phyloP scores from a whole-genome alignment of 2,329 filamentous ascomycete species.

The Ophiocordyceps camponoti-leonardi region DNA sequence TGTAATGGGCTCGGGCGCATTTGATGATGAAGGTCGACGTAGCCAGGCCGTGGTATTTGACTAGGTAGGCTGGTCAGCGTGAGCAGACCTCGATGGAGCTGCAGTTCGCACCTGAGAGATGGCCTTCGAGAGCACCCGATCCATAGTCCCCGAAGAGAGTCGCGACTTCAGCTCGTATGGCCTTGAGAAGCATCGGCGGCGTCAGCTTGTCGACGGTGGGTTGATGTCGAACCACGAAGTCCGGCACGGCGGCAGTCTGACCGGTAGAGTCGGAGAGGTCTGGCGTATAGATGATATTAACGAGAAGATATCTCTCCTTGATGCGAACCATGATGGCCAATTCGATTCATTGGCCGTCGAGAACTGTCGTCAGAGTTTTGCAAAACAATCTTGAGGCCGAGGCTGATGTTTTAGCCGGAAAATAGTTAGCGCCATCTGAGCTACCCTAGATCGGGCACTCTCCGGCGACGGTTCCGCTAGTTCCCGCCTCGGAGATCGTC shows the following conservation, averaged over 20 bases:
- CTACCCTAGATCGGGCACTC: not conserved
- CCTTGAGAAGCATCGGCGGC: slow-evolving; percentile 44
- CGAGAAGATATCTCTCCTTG: slow-evolving; percentile 89
- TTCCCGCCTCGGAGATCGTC: not conserved
- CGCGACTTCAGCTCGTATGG: slow-evolving; percentile 53
- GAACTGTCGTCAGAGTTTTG: not conserved
- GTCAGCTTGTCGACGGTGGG: slow-evolving; percentile 61
- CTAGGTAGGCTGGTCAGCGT: slow-evolving; percentile 22
- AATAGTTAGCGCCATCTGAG: not conserved
- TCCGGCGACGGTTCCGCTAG: not conserved
- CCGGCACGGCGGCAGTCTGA: slow-evolving; percentile 24
- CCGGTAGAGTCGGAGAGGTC: slow-evolving; percentile 17
- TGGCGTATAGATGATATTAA: slow-evolving; percentile 78
- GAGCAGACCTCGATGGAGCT: not conserved
- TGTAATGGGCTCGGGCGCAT: slow-evolving; percentile 65
- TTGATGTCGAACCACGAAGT: slow-evolving; percentile 58
- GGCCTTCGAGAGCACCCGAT: slow-evolving; percentile 52
- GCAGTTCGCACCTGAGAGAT: slow-evolving; percentile 40
- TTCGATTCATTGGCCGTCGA: not conserved
- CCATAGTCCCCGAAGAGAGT: slow-evolving; percentile 82
- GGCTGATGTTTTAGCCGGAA: not conserved
- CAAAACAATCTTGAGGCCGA: not conserved
- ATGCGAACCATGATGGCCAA: slow-evolving; percentile 63
- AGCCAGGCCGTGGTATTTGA: slow-evolving; percentile 85
- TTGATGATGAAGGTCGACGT: slow-evolving; percentile 88